Base-by-base conservation (phyloP, 2,329 filamentous ascomycete species). In the Fusarium avenaceum region DNA sequence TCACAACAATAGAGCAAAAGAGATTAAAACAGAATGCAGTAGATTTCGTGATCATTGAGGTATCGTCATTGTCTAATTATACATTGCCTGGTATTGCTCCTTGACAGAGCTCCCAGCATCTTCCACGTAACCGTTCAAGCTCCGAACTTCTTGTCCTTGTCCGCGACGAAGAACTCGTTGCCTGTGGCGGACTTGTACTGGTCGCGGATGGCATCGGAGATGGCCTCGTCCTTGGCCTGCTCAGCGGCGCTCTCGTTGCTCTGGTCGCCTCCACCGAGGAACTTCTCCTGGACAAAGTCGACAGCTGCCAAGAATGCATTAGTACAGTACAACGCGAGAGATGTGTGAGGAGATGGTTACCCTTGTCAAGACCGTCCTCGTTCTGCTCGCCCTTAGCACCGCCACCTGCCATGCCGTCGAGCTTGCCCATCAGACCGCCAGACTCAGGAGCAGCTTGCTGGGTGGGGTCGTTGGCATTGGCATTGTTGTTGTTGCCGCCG, bases 191-290 rank as follows among this genome's bases (percentile, higher is more conserved):
- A 80, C 85, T 93, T 93, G 85, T 93, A 94, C 79, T 91, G 82
- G 42, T 78, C 79, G 38, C 92, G 87, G 71, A 95, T 88, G 77
- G 86, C 90, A 77, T 93, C 90, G 28, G 87, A 89, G 72, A 94
- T 92, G 77, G 91, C 83, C 79, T 93, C 90, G 77, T 96, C 93
- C 82, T 95, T 94, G 72, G 90, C 91, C 80, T 96, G 92, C 81
- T 96, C 93, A 20, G 89, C 76, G 7, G 92, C 92, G 50, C 79
- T 84, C 79, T 91, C 91, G 76, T 93, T 92, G 80, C 86, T 82
- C 81, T 96, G 92, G 46, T 86, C 75, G 19, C 92, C 92, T 70
- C 88, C 82, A 38, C 89, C 88, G 17, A 96, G 76, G 76, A 94
- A 80, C 67, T 92, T 88, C 79, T 96, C 88, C 80, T 96, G 93